Base-by-base conservation (phyloP, 306 rosid genomes). In the Dryas octopetala region DNA sequence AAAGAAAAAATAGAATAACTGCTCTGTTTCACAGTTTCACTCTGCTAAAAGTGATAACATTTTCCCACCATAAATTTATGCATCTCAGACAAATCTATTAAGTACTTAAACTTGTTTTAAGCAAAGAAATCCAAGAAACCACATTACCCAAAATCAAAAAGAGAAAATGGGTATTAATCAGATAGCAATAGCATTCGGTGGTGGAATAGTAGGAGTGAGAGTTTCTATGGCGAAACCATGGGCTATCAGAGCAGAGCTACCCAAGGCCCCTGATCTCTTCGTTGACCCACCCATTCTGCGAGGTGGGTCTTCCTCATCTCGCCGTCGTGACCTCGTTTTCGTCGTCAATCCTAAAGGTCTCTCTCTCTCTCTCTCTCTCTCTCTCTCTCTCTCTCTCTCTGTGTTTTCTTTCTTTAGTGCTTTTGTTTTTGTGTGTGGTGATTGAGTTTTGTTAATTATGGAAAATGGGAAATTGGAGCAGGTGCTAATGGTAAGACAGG, bases 401-500 rank as follows among this genome's bases (percentile, higher is more conserved):
- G 41, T 48, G 47, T 54, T 57, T 53, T 74, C 70, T 58, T 41
- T 59, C 54, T 51, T 62, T 67, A 40, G 11, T 43, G 63, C 48
- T 67, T 79, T 45, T 23, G 13, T 26, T 70, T 54, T 38, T 68
- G 53, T 75, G 44, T 66, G 67, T 58, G 1, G 38, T 32, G 38
- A 32, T 32, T 15, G 60, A 65, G 63, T 78, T 70, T 74, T 43
- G 32, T 59, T 70, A 66, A 50, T 48, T 61, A 58, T 50, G 80
- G 64, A 65, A 57, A 46, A 17, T 49, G 54, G 47, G 16, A 59
- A 14, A 62, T 75, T 71, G 90, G 77, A 78, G 80, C 84, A 95
- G 97, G 97, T 77, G 96, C 96, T 54, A 95, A 95, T 89, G 99
- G 99, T 43, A 85, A 86, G 74, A 89, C 99, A 1, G 89, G 87